Evolutionary conservation across 2,329 filamentous ascomycete species (phyloP), one percentile per base, ranked within the genome.

Genomic region (Exophiala dermatitidis): DNA sequence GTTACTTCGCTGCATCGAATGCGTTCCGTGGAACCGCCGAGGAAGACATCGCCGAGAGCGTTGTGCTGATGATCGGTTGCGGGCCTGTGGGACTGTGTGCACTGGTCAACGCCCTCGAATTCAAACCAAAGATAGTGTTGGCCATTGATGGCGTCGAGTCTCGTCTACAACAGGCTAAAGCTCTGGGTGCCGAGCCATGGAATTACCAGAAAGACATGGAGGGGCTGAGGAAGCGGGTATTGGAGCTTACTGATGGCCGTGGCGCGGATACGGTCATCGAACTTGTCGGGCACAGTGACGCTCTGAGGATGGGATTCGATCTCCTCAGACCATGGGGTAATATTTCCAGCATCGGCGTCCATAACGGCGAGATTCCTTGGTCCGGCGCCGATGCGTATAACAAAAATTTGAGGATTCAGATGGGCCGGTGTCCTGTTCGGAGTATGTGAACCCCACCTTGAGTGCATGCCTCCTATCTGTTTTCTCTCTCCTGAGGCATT

Each of bases 201-300:
- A 90, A 95, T 67, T 91, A 91, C 69, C 71, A 78, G 64, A 81
- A 74, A 1, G 80, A 88, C 56, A 77, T 77, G 45, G 80, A 83
- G 37, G 81, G 77, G 2, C 77, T 94, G 67, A 72, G 83, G 51
- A 76, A 78, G 61, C 79, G 85, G 49, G 83, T 95, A 49, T 82
- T 82, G 65, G 85, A 87, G 61, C 79, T 84, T 45, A 93, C 88
- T 0, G 77, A 85, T 10, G 89, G 89, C 5, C 77, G 90, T 37
- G 90, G 90, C 4, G 90, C 90, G 9, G 90, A 96, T 70, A 82
- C 88, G 12, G 83, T 93, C 1, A 83, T 95, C 61, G 86, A 90
- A 68, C 84, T 88, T 4, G 86, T 90, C 29, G 86, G 86, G 0
- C 71, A 84, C 56, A 83, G 81, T 50, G 78, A 82, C 36, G 86